These are phyloP conservation scores for Malus hybrid DNA, from an alignment of 331 rosid species.

Conservation along the genomic window DNA sequence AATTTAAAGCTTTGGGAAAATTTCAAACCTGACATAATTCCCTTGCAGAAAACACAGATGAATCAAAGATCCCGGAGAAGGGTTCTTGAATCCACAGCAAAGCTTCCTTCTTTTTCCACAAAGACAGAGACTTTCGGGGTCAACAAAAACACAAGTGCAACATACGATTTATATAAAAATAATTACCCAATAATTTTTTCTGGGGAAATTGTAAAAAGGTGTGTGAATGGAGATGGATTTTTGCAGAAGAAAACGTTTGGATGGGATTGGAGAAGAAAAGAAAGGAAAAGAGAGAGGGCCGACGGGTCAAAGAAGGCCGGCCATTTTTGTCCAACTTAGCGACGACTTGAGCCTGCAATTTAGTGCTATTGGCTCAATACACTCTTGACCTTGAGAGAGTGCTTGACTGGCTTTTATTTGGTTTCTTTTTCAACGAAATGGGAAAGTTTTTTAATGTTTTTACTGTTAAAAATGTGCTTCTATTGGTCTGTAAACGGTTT, in stretches of 20 bases:
- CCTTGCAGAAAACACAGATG: conserved; percentile 5
- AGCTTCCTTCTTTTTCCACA: conserved; percentile 13
- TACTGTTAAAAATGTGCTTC: not conserved
- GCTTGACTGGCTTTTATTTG: conserved; percentile 2
- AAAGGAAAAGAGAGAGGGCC: not conserved
- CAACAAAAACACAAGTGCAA: conserved; percentile 1
- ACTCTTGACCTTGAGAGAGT: not conserved
- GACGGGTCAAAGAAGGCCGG: conserved; percentile 59
- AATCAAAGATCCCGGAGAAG: conserved; percentile 7
- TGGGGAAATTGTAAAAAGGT: not conserved
- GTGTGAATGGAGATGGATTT: conserved; percentile 10
- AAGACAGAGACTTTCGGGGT: conserved; percentile 6
- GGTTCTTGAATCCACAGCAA: conserved; percentile 14
- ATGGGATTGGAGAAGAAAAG: not conserved
- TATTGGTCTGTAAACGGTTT: not conserved
- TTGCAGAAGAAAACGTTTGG: not conserved
- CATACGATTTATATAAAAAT: not conserved
- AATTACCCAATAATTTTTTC: not conserved
- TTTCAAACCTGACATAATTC: conserved; percentile 19
- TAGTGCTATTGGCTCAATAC: not conserved
- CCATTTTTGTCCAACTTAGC: conserved; percentile 24
- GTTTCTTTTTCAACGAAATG: no score
- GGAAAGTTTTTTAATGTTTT: not conserved
- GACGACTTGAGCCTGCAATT: conserved; percentile 12
- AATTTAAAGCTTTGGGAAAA: not conserved